These are phyloP conservation scores for Penicillium roqueforti DNA, from an alignment of 495 filamentous ascomycete species.

Conservation along the genomic window DNA sequence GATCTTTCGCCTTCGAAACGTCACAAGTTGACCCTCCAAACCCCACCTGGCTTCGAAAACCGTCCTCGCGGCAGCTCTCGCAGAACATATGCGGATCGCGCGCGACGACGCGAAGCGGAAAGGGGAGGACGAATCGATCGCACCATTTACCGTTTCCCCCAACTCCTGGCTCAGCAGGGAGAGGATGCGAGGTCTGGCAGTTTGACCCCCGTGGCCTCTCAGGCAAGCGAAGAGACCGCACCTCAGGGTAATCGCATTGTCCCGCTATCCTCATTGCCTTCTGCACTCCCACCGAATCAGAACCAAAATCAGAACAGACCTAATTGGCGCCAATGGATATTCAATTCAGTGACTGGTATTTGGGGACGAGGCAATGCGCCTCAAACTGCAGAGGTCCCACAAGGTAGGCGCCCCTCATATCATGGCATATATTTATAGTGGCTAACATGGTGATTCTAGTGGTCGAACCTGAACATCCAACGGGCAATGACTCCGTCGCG, in stretches of 20 bases:
- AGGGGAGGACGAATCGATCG: conserved; percentile 28
- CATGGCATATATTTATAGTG: background rate
- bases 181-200: conserved; percentile 12
- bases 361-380: conserved; percentile 10
- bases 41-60: background rate
- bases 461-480: background rate
- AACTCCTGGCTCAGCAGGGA: conserved; percentile 29
- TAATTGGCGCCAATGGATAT: conserved; percentile 17
- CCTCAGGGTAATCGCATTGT: conserved; percentile 1
- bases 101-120: conserved; percentile 28
- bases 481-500: background rate
- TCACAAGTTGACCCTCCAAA: background rate
- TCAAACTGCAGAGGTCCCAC: background rate
- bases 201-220: background rate
- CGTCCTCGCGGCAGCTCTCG: conserved; percentile 5
- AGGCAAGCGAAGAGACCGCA: background rate
- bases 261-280: conserved; percentile 2
- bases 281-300: background rate
- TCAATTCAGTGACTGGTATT: conserved; percentile 19
- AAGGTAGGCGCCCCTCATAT: conserved; percentile 1
- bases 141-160: conserved; percentile 36
- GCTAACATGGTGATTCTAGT: background rate
- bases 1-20: background rate
- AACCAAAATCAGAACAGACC: background rate
- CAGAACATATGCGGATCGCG: conserved; percentile 26